phyloP scores from a whole-genome alignment of 2,329 filamentous ascomycete species.

The Nemania bipapillata region DNA sequence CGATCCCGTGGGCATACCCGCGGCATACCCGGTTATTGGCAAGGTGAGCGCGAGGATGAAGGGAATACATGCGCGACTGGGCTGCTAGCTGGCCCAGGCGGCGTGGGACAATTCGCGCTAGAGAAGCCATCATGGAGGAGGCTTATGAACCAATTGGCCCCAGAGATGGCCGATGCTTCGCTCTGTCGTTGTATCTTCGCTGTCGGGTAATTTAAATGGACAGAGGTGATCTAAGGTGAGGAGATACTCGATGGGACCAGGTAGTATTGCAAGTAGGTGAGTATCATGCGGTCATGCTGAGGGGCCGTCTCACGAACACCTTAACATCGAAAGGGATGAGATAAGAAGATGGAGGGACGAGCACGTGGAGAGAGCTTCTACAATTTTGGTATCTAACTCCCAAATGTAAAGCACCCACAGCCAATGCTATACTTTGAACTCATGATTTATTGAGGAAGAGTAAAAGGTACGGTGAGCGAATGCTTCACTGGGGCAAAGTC shows the following conservation, averaged over 20 bases:
- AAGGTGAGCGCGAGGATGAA: slow-evolving; percentile 36
- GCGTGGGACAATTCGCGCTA: slow-evolving; percentile 45
- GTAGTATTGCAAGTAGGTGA: slow-evolving; percentile 5
- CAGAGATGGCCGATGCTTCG: neutral
- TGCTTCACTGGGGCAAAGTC: slow-evolving; percentile 19
- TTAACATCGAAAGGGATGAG: slow-evolving; percentile 4
- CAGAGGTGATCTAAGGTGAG: neutral
- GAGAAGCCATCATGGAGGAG: slow-evolving; percentile 44
- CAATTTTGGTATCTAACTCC: neutral
- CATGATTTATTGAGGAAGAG: slow-evolving; percentile 7
- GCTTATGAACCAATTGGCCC: slow-evolving; percentile 7
- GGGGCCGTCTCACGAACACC: slow-evolving; percentile 6
- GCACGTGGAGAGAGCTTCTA: neutral
- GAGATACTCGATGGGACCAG: slow-evolving; percentile 1
- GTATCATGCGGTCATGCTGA: slow-evolving; percentile 33
- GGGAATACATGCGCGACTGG: slow-evolving; percentile 43
- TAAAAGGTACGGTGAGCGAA: slow-evolving; percentile 26
- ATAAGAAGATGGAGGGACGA: neutral
- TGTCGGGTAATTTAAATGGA: neutral
- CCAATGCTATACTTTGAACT: slow-evolving; percentile 1
- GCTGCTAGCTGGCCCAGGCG: slow-evolving; percentile 49
- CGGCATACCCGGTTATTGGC: slow-evolving; percentile 42
- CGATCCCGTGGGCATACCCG: slow-evolving; percentile 36
- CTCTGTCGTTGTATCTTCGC: neutral
- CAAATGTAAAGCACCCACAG: neutral